These are phyloP conservation scores for Colletotrichum viniferum DNA, from an alignment of 2,329 filamentous ascomycete species.

Conservation along the genomic window DNA sequence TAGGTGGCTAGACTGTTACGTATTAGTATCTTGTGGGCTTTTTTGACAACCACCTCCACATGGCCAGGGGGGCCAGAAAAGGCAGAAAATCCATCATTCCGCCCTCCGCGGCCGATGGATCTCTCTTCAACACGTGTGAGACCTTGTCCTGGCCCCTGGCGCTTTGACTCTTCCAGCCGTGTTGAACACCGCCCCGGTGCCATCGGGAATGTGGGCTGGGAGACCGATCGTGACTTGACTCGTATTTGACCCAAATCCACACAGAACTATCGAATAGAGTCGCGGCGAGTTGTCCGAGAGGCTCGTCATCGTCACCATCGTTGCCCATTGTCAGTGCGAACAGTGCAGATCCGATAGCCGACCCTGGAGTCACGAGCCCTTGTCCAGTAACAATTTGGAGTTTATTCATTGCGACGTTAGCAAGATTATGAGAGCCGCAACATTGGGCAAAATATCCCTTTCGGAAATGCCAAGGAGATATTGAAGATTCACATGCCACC, in stretches of 20 bases:
- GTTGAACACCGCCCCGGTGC: not conserved
- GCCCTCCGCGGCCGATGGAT: not conserved
- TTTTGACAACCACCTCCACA: not conserved
- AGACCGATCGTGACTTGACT: not conserved
- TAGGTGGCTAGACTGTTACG: not conserved
- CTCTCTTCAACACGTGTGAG: not conserved
- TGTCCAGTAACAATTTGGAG: not conserved
- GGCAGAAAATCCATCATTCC: not conserved
- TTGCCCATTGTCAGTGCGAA: constrained; percentile 3
- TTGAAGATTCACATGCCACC: not conserved
- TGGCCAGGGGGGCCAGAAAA: not conserved
- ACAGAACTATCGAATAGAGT: not conserved
- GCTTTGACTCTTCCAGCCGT: not conserved
- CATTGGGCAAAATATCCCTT: not conserved
- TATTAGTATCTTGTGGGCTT: not conserved
- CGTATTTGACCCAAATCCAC: not conserved
- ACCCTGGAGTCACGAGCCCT: not conserved
- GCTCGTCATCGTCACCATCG: not conserved
- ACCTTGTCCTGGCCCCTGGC: not conserved
- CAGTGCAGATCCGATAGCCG: constrained; percentile 18
- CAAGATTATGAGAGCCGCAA: not conserved
- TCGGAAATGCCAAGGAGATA: not conserved
- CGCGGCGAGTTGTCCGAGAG: not conserved
- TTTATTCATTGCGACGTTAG: not conserved
- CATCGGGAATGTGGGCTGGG: not conserved